These are phyloP conservation scores for Tolypocladium sp. DNA, from an alignment of 2,329 filamentous ascomycete genomes.

Conservation along the genomic window DNA sequence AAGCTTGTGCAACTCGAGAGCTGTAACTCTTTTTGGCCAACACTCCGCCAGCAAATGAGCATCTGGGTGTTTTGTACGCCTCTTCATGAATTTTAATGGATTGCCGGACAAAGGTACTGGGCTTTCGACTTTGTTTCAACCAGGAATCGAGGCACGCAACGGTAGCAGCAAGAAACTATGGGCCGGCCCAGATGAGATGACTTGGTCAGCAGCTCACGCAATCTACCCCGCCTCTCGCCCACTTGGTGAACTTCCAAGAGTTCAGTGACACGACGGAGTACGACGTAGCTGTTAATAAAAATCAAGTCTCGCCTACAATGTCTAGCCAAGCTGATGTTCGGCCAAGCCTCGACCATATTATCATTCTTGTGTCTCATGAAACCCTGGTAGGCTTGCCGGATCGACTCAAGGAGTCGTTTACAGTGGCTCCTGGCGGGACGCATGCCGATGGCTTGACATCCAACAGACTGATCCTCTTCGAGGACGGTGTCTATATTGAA, in stretches of 20 bases:
- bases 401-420: conserved; percentile 45
- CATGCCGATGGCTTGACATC: conserved; percentile 52
- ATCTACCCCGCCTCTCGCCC: not conserved
- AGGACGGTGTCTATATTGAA: conserved; percentile 58
- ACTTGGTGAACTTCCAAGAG: not conserved
- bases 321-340: conserved; percentile 3
- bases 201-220: not conserved
- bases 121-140: not conserved
- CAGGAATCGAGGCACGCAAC: not conserved
- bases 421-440: conserved; percentile 48
- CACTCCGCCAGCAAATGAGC: not conserved
- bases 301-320: not conserved
- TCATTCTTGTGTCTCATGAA: conserved; percentile 48
- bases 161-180: not conserved
- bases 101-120: no score
- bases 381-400: conserved; percentile 36
- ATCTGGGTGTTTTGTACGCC: no score
- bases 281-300: not conserved
- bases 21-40: no score
- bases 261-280: not conserved
- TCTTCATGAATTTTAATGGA: no score
- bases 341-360: conserved; percentile 50
- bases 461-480: conserved; percentile 54
- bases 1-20: no score
- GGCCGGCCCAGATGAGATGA: not conserved